phyloP scores from a whole-genome alignment of 2,329 filamentous ascomycete genomes.

The Sporothrix phasma region DNA sequence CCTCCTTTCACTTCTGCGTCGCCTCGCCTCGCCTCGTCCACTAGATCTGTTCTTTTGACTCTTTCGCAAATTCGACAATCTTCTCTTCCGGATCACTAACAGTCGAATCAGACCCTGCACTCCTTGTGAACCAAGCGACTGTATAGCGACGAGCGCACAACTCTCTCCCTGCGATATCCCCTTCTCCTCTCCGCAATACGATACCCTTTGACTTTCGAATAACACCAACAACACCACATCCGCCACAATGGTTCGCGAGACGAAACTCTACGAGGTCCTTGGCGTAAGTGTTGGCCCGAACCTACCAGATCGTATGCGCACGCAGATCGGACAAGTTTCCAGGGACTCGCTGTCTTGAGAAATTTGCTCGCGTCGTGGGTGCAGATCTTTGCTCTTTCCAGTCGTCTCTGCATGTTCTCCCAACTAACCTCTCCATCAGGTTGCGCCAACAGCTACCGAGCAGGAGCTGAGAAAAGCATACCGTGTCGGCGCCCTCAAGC shows the following conservation, averaged over 20 bases:
- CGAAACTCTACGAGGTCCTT: conserved; percentile 67
- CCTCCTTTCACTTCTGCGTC: background rate
- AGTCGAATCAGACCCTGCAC: background rate
- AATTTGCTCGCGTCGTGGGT: background rate
- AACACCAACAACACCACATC: background rate
- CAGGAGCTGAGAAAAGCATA: conserved; percentile 85
- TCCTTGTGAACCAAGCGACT: background rate
- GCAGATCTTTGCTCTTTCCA: background rate
- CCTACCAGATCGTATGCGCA: background rate
- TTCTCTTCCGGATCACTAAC: background rate
- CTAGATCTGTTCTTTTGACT: background rate
- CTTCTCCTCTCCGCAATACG: background rate
- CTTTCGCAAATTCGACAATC: background rate
- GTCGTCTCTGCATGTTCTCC: background rate
- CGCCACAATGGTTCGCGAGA: conserved; percentile 64
- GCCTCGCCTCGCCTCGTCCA: background rate
- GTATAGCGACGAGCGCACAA: background rate
- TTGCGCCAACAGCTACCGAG: conserved; percentile 69
- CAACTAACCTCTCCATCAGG: conserved; percentile 37
- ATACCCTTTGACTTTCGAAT: background rate
- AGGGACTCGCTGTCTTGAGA: background rate
- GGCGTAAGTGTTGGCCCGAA: conserved; percentile 49
- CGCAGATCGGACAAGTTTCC: background rate
- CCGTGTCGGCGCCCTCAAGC: conserved; percentile 72
- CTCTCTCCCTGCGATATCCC: background rate